Conservation (phyloP, 495 filamentous ascomycete genomes). For the Penicillium arizonense region DNA sequence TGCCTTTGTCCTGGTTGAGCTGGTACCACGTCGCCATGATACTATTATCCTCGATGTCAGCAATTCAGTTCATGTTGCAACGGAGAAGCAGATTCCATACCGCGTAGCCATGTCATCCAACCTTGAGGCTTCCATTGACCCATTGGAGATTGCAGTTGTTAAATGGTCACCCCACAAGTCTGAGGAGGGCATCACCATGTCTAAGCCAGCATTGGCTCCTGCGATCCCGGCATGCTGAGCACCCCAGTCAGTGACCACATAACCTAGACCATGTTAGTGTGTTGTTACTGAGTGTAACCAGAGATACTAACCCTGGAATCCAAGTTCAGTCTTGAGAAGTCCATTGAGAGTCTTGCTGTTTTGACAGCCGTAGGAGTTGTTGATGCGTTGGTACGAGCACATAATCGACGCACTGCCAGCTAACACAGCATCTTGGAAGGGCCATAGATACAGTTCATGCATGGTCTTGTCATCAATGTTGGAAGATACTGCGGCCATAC, state of each 20-base stretch:
- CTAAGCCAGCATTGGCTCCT: constrained; percentile 54
- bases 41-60: constrained; percentile 57
- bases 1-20: constrained; percentile 66
- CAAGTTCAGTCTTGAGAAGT: constrained; percentile 59
- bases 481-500: constrained; percentile 52
- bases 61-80: constrained; percentile 33
- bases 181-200: constrained; percentile 57
- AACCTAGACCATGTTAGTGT: constrained; percentile 35
- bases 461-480: constrained; percentile 69
- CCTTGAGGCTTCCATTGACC: constrained; percentile 41
- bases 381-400: constrained; percentile 63
- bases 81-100: constrained; percentile 31
- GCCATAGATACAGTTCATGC: constrained; percentile 72
- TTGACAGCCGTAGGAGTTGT: constrained; percentile 67
- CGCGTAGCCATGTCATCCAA: constrained; percentile 59
- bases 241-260: constrained; percentile 58
- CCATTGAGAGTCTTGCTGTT: constrained; percentile 58
- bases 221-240: constrained; percentile 55
- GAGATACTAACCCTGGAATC: constrained; percentile 49
- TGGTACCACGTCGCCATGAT: constrained; percentile 87
- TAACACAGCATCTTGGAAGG: constrained; percentile 54
- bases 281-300: constrained; percentile 52
- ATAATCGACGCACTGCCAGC: constrained; percentile 54
- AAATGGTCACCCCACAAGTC: constrained; percentile 45
- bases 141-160: constrained; percentile 51